These are phyloP conservation scores for Inonotus hispidus DNA, from an alignment of 1,284 basidiomycete genomes.

Conservation along the genomic window DNA sequence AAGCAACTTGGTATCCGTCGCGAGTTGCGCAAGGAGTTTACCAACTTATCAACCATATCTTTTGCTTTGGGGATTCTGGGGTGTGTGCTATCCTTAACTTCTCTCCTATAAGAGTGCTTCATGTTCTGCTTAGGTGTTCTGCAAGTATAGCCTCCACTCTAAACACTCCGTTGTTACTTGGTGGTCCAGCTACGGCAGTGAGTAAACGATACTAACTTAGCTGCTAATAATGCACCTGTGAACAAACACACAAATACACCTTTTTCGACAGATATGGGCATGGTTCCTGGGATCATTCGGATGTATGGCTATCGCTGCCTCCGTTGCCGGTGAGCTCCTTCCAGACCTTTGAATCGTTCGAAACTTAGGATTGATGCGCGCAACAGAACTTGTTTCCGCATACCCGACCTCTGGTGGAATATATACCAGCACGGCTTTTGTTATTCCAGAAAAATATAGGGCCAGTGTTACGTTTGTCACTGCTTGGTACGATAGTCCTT, in stretches of 20 bases:
- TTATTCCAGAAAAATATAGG: conserved; percentile 18
- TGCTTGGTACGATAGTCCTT: conserved; percentile 17
- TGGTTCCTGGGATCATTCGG: conserved; percentile 22
- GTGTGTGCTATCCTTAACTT: not conserved
- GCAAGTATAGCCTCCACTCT: conserved; percentile 22
- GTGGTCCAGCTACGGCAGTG: conserved; percentile 21
- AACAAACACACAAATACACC: no score
- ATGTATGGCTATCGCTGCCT: conserved; percentile 20
- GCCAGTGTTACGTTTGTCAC: conserved; percentile 18
- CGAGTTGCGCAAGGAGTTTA: conserved; percentile 20
- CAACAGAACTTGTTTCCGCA: conserved; percentile 21
- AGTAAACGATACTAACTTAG: not conserved
- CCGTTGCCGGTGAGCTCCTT: conserved; percentile 18
- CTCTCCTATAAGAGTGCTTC: no score
- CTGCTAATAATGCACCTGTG: not conserved
- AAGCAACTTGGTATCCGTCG: conserved; percentile 18
- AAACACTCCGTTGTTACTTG: conserved; percentile 21
- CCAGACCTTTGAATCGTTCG: not conserved
- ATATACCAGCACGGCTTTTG: conserved; percentile 20
- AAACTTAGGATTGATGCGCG: not conserved
- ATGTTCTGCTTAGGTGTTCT: conserved; percentile 8
- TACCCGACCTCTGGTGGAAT: conserved; percentile 22
- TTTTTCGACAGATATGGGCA: conserved; percentile 14
- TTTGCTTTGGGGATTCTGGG: conserved; percentile 22
- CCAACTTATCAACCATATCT: conserved; percentile 20